Base-by-base conservation (phyloP, 2,329 filamentous ascomycete species). In the Sarocladium brachiariae region DNA sequence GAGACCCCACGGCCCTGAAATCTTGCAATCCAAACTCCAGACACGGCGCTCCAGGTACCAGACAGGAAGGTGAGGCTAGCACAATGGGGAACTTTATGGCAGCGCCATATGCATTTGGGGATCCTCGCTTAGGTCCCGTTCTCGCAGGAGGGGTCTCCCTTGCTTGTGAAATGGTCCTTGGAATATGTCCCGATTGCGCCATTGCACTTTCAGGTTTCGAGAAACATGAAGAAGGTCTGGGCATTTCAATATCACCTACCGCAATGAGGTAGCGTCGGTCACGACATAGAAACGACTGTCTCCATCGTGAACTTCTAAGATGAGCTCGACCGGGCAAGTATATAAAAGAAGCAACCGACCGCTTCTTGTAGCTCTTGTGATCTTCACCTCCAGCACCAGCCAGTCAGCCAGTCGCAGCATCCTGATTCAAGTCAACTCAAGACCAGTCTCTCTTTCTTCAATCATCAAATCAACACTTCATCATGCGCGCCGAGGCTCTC, bases 401-500 rank as follows among this genome's bases (percentile, higher is more conserved):
- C 45, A 49, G 31, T 49, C n/a, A n/a, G n/a, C n/a, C 43, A 47
- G 24, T 9, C 4, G 25, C 43, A 47, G 39, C n/a, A 45, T 23
- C 13, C 39, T 14, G n/a, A n/a, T n/a, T n/a, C n/a, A n/a, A n/a
- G n/a, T n/a, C 16, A 3, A 31, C 14, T 47, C 43, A 47, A 33
- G 16, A 33, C 27, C 16, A 21, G 25, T 18, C 19, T 47, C 43
- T 30, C 21, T 16, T 30, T 18, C 14, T 16, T 47, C 43, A 47
- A 27, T 23, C 18, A 8, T 19, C 19, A 8, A n/a, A 10, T 45
- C 25, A 27, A 19, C 21, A n/a, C 24, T 27, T 45, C 43, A 47
- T 25, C 24, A 49, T 49, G 46, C 46, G 46, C 27, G 46, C 31
- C 33, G 46, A 49, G 24, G 21, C 33, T 37, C 46, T 49, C 18